Base-by-base conservation (phyloP, 2,329 filamentous ascomycete species). In the Paecilomyces sp. region DNA sequence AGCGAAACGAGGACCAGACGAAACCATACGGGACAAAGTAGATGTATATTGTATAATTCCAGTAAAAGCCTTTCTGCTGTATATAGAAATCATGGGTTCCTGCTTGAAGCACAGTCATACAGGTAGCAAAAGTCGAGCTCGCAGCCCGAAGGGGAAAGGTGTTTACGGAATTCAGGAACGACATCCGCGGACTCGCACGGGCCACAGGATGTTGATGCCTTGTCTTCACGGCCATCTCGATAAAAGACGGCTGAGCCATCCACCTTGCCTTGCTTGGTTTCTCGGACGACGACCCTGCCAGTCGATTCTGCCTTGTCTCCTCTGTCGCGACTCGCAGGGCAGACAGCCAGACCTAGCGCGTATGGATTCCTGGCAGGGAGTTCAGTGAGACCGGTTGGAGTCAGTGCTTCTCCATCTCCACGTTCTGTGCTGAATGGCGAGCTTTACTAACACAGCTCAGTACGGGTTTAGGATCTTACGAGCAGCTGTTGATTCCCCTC, bases 261-360 rank as follows among this genome's bases (percentile, higher is more conserved):
- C 52, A 50, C 13, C 24, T 60, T 13, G 47, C 57, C 33, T 53
- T 56, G 56, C 51, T 53, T 34, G 59, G 70, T 73, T 75, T 65
- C 69, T 73, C 64, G 64, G 71, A 73, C 72, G 68, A 72, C 71
- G 66, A 67, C 65, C 62, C 65, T 65, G 60, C 61, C 58, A 66
- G 67, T 67, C 62, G 66, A 61, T 62, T 56, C 65, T 55, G 61
- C 63, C 63, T 64, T 59, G 62, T 63, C 61, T 66, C 62, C 64
- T 65, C 59, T 60, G 64, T 61, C 58, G 63, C 60, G 61, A 60
- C 57, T 64, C n/a, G n/a, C 41, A 47, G 28, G 24, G 15, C 24
- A 30, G 28, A 30, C 24, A 24, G 22, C 51, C 28, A 30, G 5
- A 53, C 22, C 12, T 25, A 53, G 51, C 24, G 28, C 51, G 22